Conservation (phyloP, 495 filamentous ascomycete species). For the Amphirosellinia nigrospora region DNA sequence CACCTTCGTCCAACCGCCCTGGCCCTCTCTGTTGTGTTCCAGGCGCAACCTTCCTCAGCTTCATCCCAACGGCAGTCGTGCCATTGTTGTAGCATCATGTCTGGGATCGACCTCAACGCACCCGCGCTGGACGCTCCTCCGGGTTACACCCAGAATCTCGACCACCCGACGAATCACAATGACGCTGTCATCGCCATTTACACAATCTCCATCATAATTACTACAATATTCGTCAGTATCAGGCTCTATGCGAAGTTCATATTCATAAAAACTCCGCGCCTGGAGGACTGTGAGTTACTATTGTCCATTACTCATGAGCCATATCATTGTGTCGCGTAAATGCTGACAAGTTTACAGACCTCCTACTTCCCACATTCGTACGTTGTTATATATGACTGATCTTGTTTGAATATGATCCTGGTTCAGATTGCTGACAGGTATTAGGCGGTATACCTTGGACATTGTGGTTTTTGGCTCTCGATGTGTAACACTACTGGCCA, state of each 20-base stretch:
- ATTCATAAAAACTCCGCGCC: conserved; percentile 25
- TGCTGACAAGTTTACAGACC: not conserved
- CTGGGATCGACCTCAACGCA: conserved; percentile 31
- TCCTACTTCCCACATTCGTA: conserved; percentile 7
- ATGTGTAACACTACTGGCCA: conserved; percentile 33
- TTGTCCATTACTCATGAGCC: not conserved
- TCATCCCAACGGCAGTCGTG: not conserved
- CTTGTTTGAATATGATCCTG: not conserved
- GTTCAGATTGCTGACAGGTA: conserved; percentile 13
- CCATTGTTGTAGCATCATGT: conserved; percentile 7
- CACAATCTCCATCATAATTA: conserved; percentile 26
- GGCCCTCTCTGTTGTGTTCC: not conserved
- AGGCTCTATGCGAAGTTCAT: conserved; percentile 34
- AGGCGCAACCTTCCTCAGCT: not conserved
- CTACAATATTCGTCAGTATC: conserved; percentile 27
- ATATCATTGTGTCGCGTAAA: not conserved
- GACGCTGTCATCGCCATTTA: conserved; percentile 34
- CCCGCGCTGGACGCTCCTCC: conserved; percentile 26
- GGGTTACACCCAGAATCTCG: conserved; percentile 35
- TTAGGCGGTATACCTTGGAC: conserved; percentile 30
- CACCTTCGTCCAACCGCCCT: no score
- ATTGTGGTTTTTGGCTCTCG: conserved; percentile 26
- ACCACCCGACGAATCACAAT: conserved; percentile 43
- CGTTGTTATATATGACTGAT: not conserved
- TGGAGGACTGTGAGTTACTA: conserved; percentile 23